Evolutionary conservation across 2,329 filamentous ascomycete species (phyloP), one percentile per base, ranked within the genome.

Genomic region (Hypocrella siamensis): DNA sequence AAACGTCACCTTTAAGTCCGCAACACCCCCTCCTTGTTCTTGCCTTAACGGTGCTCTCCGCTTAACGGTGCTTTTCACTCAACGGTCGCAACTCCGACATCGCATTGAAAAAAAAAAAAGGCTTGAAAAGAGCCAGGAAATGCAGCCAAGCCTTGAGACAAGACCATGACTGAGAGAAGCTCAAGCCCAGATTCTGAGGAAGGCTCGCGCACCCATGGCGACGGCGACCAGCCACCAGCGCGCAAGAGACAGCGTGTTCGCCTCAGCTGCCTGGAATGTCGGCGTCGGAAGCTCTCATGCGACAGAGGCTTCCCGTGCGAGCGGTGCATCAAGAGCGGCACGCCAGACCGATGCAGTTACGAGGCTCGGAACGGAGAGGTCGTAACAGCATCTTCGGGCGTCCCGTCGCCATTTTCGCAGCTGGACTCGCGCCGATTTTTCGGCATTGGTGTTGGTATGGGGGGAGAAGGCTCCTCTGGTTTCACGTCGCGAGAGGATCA

Each of bases 221-320:
- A 40, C 40, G 44, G 45, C 34, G 51, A 50, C 40, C 49, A 56
- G 30, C 49, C 45, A 34, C 54, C 54, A 27, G 52, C 67, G 8
- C 59, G 69, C 37, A 75, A 75, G 53, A 56, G 70, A 19, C 70
- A 74, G 54, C 60, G 70, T 24, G 65, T 74, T 28, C 58, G 70
- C 12, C 58, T 75, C 27, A 71, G 67, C 30, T 75, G 70, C 39
- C 59, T 74, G 26, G 69, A 73, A 42, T 75, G 70, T 42, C 65
- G 70, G 26, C 61, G 69, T 33, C 59, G 70, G 34, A 75, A 75
- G 54, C 56, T 74, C 24, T 73, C 68, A 17, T 75, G 70, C 47
- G 70, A 73, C 49, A 59, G 70, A 37, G 69, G 70, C 46, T 61
- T 72, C 42, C 70, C 70, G 17, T 75, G 70, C 45, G 67, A 72